A percentile compares a stretch with the other conserved stretches of the same genome.
Conservation (phyloP, 768 basidiomycete genomes). For the Naganishia randhawae region DNA sequence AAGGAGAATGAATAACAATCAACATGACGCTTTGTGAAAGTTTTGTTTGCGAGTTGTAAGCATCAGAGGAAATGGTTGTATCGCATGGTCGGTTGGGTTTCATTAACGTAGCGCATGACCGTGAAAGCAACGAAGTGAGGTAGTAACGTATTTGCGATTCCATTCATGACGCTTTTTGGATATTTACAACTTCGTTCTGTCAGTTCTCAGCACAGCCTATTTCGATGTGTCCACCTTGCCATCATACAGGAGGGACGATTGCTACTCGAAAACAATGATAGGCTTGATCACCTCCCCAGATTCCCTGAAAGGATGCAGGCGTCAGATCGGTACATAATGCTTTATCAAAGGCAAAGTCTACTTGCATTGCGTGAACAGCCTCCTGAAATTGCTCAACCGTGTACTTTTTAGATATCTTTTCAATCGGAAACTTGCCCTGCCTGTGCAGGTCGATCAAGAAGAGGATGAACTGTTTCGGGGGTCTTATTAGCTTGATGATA, state of each 20-base stretch:
- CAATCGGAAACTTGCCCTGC: constrained; percentile 42
- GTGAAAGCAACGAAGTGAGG: background rate
- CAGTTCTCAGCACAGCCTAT: constrained; percentile 8
- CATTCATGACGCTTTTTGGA: background rate
- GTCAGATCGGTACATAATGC: background rate
- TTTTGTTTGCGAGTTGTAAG: background rate
- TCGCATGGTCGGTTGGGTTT: background rate
- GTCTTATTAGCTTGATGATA: background rate
- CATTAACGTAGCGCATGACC: background rate
- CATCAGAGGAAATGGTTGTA: background rate
- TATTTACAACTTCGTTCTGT: background rate
- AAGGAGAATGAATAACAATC: background rate
- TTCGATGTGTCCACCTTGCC: background rate
- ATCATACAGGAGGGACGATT: background rate
- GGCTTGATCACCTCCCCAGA: constrained; percentile 39
- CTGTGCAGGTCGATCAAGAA: constrained; percentile 34
- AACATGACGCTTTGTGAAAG: background rate
- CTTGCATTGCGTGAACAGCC: constrained; percentile 30
- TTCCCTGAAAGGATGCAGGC: constrained; percentile 3
- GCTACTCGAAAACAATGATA: constrained; percentile 33
- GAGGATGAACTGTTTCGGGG: background rate
- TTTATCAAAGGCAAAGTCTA: background rate
- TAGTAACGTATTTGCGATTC: background rate
- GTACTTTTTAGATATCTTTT: constrained; percentile 37
- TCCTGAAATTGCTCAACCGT: constrained; percentile 37